These are phyloP conservation scores for Coemansia sp. DNA, from an alignment of 192 early-diverging fungal species.

Conservation along the genomic window DNA sequence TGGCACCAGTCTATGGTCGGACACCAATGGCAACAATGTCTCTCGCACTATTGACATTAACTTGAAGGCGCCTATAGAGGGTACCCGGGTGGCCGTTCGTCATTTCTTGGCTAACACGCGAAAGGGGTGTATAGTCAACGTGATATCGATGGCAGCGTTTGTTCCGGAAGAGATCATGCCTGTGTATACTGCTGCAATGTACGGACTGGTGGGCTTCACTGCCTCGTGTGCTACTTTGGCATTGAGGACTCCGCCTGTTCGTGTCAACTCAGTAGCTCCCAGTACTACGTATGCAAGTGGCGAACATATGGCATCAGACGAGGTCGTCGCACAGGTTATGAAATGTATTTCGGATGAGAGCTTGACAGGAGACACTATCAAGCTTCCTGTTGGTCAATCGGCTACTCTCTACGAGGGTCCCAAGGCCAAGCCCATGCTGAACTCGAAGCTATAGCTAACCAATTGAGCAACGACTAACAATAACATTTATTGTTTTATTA, in stretches of 20 bases:
- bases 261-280: conserved; percentile 69
- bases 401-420: not conserved
- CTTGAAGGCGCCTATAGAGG: conserved; percentile 73
- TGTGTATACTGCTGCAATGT: conserved; percentile 78
- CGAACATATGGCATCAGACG: conserved; percentile 23
- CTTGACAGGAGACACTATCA: conserved; percentile 58
- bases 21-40: conserved; percentile 51
- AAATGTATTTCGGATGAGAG: conserved; percentile 64
- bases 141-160: conserved; percentile 74
- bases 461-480: not conserved
- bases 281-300: conserved; percentile 59
- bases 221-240: conserved; percentile 54
- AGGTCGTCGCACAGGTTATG: conserved; percentile 65
- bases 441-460: not conserved
- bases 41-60: conserved; percentile 73
- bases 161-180: conserved; percentile 60
- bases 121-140: conserved; percentile 73
- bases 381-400: conserved; percentile 3
- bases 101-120: conserved; percentile 58
- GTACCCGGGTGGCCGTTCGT: conserved; percentile 70
- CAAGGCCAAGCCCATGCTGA: not conserved
- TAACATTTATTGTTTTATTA: not conserved
- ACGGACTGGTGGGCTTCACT: conserved; percentile 71
- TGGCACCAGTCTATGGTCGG: conserved; percentile 49
- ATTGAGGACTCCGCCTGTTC: conserved; percentile 45